Conservation (phyloP, 75 land plant species). For the Cryptomeria japonica region DNA sequence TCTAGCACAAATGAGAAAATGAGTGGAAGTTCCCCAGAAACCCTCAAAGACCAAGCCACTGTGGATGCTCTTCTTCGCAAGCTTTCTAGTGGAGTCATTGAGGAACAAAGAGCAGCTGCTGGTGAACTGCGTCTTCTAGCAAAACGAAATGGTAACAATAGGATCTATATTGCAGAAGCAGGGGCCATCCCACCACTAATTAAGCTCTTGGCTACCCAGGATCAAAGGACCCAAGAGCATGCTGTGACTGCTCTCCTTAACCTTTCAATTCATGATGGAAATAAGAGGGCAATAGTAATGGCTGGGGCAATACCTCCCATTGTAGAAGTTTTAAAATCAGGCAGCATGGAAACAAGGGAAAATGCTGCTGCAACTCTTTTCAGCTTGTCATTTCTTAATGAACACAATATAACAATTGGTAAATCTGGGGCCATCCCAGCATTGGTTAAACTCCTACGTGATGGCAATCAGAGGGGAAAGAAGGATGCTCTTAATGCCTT, state of each 20-base stretch:
- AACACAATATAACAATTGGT: constrained; percentile 68
- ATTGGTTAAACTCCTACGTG: constrained; percentile 50
- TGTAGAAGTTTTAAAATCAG: constrained; percentile 65
- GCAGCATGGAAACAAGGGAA: constrained; percentile 83
- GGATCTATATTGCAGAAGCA: constrained; percentile 77
- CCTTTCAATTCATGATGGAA: constrained; percentile 79
- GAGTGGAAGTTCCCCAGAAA: constrained; percentile 21
- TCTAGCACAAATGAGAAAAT: constrained; percentile 31
- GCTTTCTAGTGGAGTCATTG: constrained; percentile 45
- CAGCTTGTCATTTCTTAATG: constrained; percentile 66
- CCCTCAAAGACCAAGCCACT: constrained; percentile 50
- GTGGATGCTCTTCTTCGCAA: constrained; percentile 59
- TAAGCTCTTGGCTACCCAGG: constrained; percentile 48
- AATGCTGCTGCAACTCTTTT: constrained; percentile 94
- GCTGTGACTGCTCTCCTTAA: constrained; percentile 84
- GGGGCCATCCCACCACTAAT: constrained; percentile 82
- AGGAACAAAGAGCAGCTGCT: constrained; percentile 59
- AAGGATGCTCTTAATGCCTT: constrained; percentile 82
- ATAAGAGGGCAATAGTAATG: constrained; percentile 68
- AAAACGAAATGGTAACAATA: constrained; percentile 75
- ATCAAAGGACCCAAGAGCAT: constrained; percentile 66
- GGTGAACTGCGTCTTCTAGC: constrained; percentile 72
- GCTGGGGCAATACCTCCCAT: constrained; percentile 78
- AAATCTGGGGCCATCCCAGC: constrained; percentile 67
- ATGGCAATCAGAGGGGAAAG: constrained; percentile 60